Percentiles rank a stretch among this genome's conserved stretches.
These are phyloP conservation scores for Aspergillus ellipticus DNA, from an alignment of 495 filamentous ascomycete species.

Conservation along the genomic window DNA sequence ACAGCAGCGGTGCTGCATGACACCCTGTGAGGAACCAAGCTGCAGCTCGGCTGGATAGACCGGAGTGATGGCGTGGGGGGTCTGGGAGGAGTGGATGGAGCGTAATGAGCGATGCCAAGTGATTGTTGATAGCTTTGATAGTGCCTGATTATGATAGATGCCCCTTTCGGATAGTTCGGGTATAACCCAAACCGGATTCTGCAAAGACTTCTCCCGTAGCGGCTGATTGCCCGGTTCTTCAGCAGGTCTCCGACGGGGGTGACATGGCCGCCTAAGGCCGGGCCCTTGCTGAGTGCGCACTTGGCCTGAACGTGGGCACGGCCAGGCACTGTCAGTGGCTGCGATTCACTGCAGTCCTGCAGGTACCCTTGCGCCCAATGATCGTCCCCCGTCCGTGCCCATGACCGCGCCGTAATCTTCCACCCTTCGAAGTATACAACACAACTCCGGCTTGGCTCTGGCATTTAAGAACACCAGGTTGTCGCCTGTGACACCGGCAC, in stretches of 20 bases:
- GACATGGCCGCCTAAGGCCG: background rate
- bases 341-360: background rate
- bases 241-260: background rate
- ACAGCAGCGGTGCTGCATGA: background rate
- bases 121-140: too few species aligned
- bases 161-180: background rate
- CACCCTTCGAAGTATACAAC: background rate
- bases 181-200: too few species aligned
- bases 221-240: background rate
- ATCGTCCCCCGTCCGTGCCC: too few species aligned
- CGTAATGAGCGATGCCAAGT: too few species aligned
- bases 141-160: too few species aligned
- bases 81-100: too few species aligned
- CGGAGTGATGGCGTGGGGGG: background rate
- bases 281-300: background rate
- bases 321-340: background rate
- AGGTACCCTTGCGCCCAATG: background rate
- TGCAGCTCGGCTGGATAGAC: background rate
- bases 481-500: too few species aligned
- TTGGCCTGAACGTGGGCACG: constrained; percentile 15
- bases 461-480: background rate
- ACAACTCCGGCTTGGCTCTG: too few species aligned
- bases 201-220: too few species aligned
- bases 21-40: too few species aligned
- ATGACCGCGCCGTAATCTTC: background rate